Percentiles rank a stretch among this genome's conserved stretches.
Evolutionary conservation across 2,329 filamentous ascomycete genomes (phyloP).

Genomic region (Penicillium janthinellum): DNA sequence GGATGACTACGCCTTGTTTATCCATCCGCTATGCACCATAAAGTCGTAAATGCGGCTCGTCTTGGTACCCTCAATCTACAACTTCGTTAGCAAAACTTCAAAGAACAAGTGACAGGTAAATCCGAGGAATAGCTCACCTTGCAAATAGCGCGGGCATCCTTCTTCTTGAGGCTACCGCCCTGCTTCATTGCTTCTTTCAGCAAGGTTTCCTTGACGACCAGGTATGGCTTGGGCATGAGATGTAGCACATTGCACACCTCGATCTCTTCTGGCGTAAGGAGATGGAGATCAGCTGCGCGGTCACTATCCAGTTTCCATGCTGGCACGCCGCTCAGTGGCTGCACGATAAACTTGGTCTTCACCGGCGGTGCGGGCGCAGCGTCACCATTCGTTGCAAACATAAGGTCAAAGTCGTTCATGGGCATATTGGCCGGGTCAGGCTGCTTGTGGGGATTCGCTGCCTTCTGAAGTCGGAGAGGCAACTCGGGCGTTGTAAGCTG

Average conservation of each 20-base stretch:
- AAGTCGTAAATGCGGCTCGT: slow-evolving; percentile 89
- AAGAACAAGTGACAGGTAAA: neutral
- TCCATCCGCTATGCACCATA: slow-evolving; percentile 89
- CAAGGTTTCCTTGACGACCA: slow-evolving; percentile 92
- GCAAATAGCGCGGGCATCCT: slow-evolving; percentile 84
- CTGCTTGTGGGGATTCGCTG: slow-evolving; percentile 32
- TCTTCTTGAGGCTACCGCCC: slow-evolving; percentile 89
- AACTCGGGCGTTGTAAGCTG: slow-evolving; percentile 79
- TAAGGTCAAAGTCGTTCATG: slow-evolving; percentile 57
- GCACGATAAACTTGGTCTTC: slow-evolving; percentile 57
- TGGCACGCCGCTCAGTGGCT: slow-evolving; percentile 49
- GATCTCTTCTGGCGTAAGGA: slow-evolving; percentile 79
- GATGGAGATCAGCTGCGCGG: slow-evolving; percentile 74
- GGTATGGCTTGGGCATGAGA: slow-evolving; percentile 89
- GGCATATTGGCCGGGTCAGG: slow-evolving; percentile 38
- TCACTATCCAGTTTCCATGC: slow-evolving; percentile 70
- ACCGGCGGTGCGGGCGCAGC: slow-evolving; percentile 41
- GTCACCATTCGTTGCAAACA: slow-evolving; percentile 54
- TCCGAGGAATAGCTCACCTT: slow-evolving; percentile 44
- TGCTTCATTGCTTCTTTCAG: slow-evolving; percentile 86
- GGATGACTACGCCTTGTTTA: slow-evolving; percentile 69
- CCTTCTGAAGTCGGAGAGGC: slow-evolving; percentile 60
- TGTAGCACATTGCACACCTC: slow-evolving; percentile 83
- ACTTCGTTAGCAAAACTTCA: neutral
- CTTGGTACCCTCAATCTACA: slow-evolving; percentile 77